These are phyloP conservation scores for Prosopis cineraria DNA, from an alignment of 306 rosid species.

Conservation along the genomic window DNA sequence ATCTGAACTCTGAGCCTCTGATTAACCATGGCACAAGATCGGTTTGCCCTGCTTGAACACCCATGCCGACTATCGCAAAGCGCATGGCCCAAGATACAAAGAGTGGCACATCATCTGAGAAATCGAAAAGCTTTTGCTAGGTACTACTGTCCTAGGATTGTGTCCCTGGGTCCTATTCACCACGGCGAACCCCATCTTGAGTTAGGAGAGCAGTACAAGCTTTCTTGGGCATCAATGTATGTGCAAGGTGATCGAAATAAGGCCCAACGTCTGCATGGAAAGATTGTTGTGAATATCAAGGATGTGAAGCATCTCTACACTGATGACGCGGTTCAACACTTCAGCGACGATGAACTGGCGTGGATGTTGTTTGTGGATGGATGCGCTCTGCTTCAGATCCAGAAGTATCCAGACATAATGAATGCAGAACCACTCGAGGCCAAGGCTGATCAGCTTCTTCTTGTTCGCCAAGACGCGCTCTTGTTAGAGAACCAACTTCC, in stretches of 20 bases:
- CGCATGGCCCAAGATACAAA: conserved; percentile 13
- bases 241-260: too few species aligned
- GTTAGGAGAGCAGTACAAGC: conserved; percentile 23
- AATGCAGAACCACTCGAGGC: background rate
- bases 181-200: background rate
- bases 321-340: background rate
- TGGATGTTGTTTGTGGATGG: background rate
- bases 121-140: background rate
- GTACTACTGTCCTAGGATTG: background rate
- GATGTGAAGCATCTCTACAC: background rate
- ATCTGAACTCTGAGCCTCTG: background rate
- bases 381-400: background rate
- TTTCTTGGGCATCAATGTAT: background rate
- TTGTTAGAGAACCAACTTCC: background rate
- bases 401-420: background rate
- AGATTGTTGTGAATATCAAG: background rate
- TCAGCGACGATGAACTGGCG: background rate
- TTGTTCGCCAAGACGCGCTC: background rate
- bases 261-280: too few species aligned
- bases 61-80: background rate
- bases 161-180: conserved; percentile 32
- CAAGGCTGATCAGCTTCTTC: background rate
- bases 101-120: conserved; percentile 8
- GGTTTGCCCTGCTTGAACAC: background rate
- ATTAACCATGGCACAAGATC: background rate